A percentile compares a stretch with the other conserved stretches of the same genome.
Conservation (phyloP, 2,329 filamentous ascomycete species). For the Geosmithia putterillii region DNA sequence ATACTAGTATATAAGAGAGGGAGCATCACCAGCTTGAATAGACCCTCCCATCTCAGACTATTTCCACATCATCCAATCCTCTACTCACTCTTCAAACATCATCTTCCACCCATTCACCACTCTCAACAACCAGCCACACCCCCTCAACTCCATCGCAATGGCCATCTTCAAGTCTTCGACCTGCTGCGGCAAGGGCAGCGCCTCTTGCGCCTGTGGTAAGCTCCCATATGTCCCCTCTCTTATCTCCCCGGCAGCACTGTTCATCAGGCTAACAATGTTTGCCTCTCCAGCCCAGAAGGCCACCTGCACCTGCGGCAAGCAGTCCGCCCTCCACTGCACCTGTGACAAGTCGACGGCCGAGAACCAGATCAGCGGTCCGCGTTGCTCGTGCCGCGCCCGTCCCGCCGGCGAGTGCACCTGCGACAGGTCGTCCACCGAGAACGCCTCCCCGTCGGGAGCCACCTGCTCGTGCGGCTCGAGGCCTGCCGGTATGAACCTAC, state of each 20-base stretch:
- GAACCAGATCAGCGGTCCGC: slow-evolving; percentile 59
- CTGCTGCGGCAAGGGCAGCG: slow-evolving; percentile 42
- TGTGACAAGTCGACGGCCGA: slow-evolving; percentile 67
- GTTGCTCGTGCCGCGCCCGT: slow-evolving; percentile 75
- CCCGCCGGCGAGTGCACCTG: slow-evolving; percentile 75
- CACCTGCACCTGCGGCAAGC: slow-evolving; percentile 81
- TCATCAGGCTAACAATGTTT: neutral
- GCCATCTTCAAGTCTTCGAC: slow-evolving; percentile 28
- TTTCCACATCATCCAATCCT: neutral
- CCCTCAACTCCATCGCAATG: slow-evolving; percentile 13
- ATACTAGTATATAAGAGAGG: neutral
- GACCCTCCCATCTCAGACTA: neutral
- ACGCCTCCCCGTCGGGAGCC: slow-evolving; percentile 43
- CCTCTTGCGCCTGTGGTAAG: slow-evolving; percentile 46
- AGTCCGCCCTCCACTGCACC: slow-evolving; percentile 74
- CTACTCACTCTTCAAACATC: neutral
- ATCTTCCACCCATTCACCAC: neutral
- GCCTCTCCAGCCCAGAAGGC: slow-evolving; percentile 41
- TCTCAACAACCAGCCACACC: neutral
- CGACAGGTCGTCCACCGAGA: slow-evolving; percentile 59
- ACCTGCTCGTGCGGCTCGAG: slow-evolving; percentile 71
- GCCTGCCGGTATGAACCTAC: slow-evolving; percentile 46
- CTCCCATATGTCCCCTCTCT: slow-evolving; percentile 7
- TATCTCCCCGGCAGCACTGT: neutral
- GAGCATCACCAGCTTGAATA: neutral